phyloP scores from a whole-genome alignment of 176 grass and related monocot genomes.

The Aegilops umbellulata region DNA sequence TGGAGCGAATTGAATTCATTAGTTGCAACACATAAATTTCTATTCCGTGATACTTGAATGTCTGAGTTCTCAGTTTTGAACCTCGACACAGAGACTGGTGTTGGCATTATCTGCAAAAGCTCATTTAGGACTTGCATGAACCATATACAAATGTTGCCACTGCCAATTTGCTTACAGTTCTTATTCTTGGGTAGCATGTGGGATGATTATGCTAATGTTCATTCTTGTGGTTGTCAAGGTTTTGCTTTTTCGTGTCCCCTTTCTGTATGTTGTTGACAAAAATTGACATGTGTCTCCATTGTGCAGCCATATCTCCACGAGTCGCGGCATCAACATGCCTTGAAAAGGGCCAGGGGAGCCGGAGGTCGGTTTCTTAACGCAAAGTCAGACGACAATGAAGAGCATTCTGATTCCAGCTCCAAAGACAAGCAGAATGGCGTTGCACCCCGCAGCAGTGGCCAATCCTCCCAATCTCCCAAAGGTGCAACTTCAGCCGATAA shows the following conservation, averaged over 20 bases:
- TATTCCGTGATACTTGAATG: too few species aligned
- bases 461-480: slow-evolving; percentile 17
- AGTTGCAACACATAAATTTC: too few species aligned
- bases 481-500: slow-evolving; percentile 28
- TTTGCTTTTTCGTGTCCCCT: background rate
- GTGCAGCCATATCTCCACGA: slow-evolving; percentile 65
- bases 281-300: background rate
- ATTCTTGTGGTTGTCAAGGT: background rate
- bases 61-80: background rate
- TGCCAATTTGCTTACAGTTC: background rate
- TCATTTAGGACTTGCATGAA: background rate
- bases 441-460: background rate
- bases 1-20: too few species aligned
- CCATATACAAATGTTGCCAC: background rate
- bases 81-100: background rate
- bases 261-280: slow-evolving; percentile 1
- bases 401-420: slow-evolving; percentile 44
- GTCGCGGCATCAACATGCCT: slow-evolving; percentile 63
- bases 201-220: background rate
- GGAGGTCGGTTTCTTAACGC: slow-evolving; percentile 65
- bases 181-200: slow-evolving; percentile 3
- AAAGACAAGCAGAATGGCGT: slow-evolving; percentile 34
- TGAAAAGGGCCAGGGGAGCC: slow-evolving; percentile 66
- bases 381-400: slow-evolving; percentile 51
- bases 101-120: background rate